Base-by-base conservation (phyloP, 768 basidiomycete species). In the Lactarius evosmus region DNA sequence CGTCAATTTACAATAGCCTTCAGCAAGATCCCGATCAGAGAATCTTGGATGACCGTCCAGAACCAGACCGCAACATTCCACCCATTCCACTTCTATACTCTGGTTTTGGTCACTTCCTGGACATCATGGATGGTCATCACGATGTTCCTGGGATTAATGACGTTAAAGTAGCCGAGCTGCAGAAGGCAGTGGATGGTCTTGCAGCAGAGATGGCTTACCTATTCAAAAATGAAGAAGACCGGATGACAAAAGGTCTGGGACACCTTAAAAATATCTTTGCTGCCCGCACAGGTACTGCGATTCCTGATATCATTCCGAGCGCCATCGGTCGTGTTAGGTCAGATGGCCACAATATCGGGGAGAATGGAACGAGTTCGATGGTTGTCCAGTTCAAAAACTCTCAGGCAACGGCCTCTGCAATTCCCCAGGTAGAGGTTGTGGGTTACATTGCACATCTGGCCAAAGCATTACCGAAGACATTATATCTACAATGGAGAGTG, bases 201-300 rank as follows among this genome's bases (percentile, higher is more conserved):
- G 44, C 11, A 11, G 12, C 44, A 4, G 17, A 44, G 9, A 44
- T 44, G 44, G 4, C 44, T 11, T 1, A 8, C 22, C 22, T 44
- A 9, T 22, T 44, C n/a, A 11, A 22, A 9, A 2, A 4, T 1
- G 22, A 44, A 22, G 0, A 2, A n/a, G 8, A n/a, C 11, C 9
- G 44, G 44, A 44, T 6, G 41, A 11, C 4, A 1, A 19, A 4
- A 22, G n/a, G 44, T 12, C n/a, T 22, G 22, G 0, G 12, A 11
- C 4, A 22, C 5, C 22, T 44, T 6, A 4, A 2, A 1, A 0
- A 5, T 1, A 44, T 44, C 22, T 44, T 44, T 4, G 9, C 9
- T 9, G n/a, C 44, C 11, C 44, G 44, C 12, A 0, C 2, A 2
- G n/a, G n/a, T 0, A 22, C 4, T 1, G 3, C 0, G n/a, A 44